Conservation (phyloP, 192 early-diverging fungal genomes). For the Polychytrium aggregatum region DNA sequence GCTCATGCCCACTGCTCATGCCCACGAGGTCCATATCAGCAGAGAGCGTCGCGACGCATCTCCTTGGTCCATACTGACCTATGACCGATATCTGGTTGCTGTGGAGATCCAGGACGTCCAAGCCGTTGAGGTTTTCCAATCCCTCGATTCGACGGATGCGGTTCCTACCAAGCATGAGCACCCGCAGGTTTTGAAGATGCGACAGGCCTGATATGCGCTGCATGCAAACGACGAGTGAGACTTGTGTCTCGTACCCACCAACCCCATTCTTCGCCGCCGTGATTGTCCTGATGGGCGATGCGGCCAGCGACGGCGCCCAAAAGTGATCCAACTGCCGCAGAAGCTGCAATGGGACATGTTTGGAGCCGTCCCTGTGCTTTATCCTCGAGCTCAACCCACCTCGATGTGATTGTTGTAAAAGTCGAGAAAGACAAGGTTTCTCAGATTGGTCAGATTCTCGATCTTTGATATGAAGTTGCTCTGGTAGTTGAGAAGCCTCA, state of each 20-base stretch:
- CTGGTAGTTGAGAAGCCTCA: conserved; percentile 39
- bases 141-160: conserved; percentile 24
- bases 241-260: too few species aligned
- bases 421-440: conserved; percentile 37
- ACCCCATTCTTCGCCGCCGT: too few species aligned
- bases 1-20: not conserved
- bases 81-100: conserved; percentile 30
- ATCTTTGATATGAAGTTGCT: conserved; percentile 34
- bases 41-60: too few species aligned
- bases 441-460: conserved; percentile 26
- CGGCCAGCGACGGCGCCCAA: too few species aligned
- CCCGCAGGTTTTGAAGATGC: conserved; percentile 24
- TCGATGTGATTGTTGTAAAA: conserved; percentile 42
- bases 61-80: conserved; percentile 9
- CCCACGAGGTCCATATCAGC: too few species aligned
- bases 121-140: conserved; percentile 16
- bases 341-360: too few species aligned
- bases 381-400: too few species aligned
- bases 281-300: too few species aligned
- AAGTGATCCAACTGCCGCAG: too few species aligned
- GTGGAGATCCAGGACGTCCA: conserved; percentile 45
- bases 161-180: conserved; percentile 43
- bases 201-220: conserved; percentile 24
- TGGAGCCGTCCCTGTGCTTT: too few species aligned
- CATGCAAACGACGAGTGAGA: too few species aligned